A percentile compares a stretch with the other conserved stretches of the same genome.
These are phyloP conservation scores for Coleophoma cylindrospora DNA, from an alignment of 2,329 filamentous ascomycete species.

Conservation along the genomic window DNA sequence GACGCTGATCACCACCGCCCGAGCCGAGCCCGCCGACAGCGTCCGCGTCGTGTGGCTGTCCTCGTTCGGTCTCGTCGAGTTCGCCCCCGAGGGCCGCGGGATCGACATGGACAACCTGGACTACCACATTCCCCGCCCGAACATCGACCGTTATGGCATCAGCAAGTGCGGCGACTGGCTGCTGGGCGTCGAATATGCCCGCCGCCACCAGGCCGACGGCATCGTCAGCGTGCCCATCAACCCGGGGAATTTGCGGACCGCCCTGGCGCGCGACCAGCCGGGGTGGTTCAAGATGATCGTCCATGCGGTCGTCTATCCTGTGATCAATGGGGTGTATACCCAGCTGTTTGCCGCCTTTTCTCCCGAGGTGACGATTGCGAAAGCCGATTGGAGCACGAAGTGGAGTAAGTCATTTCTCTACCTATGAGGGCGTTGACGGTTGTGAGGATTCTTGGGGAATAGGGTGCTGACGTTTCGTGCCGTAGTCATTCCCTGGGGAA, in stretches of 20 bases:
- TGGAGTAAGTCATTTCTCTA: neutral
- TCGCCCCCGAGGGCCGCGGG: neutral
- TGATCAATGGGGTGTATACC: no score
- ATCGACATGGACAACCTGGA: constrained; percentile 2
- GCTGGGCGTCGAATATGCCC: constrained; percentile 5
- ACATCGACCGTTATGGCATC: constrained; percentile 5
- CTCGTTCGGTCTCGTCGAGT: neutral
- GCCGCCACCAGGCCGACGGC: constrained; percentile 1
- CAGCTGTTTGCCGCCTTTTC: no score
- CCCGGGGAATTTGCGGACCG: neutral
- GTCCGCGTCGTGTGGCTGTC: constrained; percentile 7
- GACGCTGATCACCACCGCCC: neutral
- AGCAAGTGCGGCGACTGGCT: constrained; percentile 11
- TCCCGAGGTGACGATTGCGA: no score
- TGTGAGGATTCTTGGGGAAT: neutral
- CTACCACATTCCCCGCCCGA: neutral
- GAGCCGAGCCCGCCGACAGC: neutral
- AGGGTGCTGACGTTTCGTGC: neutral
- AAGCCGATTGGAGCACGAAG: no score
- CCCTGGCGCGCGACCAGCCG: neutral
- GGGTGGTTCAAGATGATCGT: neutral
- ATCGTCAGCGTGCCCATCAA: constrained; percentile 3
- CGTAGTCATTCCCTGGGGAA: neutral
- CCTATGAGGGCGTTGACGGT: neutral
- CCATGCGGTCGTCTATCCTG: neutral